Conservation (phyloP, 1,139 yeast species). For the Debaryomyces psychrophilus region DNA sequence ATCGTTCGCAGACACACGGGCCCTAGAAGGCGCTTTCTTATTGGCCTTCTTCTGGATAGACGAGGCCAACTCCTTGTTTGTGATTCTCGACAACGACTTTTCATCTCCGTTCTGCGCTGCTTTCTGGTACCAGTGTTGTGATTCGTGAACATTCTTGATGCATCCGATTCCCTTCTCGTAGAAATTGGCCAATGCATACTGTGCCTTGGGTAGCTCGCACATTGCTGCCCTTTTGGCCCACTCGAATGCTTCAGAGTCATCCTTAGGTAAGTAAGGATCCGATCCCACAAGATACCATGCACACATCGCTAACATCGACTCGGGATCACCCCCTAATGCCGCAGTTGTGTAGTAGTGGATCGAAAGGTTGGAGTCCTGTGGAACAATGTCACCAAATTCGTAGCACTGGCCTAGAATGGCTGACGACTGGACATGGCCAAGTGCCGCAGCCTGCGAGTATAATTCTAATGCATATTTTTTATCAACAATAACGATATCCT, state of each 20-base stretch:
- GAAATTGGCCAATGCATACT: constrained; percentile 83
- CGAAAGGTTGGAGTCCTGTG: constrained; percentile 81
- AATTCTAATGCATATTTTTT: constrained; percentile 82
- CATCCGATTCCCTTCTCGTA: constrained; percentile 90
- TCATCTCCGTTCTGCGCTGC: constrained; percentile 79
- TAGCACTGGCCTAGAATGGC: constrained; percentile 80
- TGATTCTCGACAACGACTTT: constrained; percentile 53
- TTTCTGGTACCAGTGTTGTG: constrained; percentile 72
- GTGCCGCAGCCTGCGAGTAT: constrained; percentile 85
- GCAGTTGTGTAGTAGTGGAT: constrained; percentile 94
- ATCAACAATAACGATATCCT: constrained; percentile 86
- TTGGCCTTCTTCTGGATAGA: constrained; percentile 33
- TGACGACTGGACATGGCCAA: constrained; percentile 83
- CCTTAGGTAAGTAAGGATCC: constrained; percentile 76
- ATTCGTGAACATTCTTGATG: constrained; percentile 54
- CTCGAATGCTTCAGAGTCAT: constrained; percentile 85
- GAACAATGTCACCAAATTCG: constrained; percentile 80
- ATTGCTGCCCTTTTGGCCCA: constrained; percentile 92
- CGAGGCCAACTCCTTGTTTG: constrained; percentile 36
- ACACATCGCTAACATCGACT: constrained; percentile 89
- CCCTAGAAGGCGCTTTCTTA: constrained; percentile 24
- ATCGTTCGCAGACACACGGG: constrained; percentile 12
- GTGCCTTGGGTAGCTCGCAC: constrained; percentile 77
- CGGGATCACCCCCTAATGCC: constrained; percentile 84
- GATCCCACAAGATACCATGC: constrained; percentile 97